phyloP scores from a whole-genome alignment of 2,329 filamentous ascomycete species.

The Ascochyta fabae region DNA sequence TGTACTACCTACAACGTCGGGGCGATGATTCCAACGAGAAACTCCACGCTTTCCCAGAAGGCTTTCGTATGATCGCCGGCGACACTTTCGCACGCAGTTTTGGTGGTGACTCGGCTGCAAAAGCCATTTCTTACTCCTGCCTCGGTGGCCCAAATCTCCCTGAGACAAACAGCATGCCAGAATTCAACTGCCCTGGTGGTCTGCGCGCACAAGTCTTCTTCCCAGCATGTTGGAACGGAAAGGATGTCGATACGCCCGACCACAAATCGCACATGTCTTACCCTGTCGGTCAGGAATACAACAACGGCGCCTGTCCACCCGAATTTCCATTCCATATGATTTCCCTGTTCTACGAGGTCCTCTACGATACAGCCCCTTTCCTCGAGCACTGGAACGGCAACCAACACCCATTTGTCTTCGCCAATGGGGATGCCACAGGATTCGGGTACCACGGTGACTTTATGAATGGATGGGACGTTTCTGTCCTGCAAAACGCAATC shows the following conservation, averaged over 20 bases:
- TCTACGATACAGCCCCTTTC: constrained; percentile 60
- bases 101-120: constrained; percentile 50
- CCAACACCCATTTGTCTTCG: constrained; percentile 62
- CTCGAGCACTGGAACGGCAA: constrained; percentile 54
- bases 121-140: constrained; percentile 65
- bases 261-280: constrained; percentile 69
- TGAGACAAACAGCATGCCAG: constrained; percentile 67
- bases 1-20: constrained; percentile 70
- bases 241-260: constrained; percentile 62
- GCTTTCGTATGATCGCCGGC: constrained; percentile 75
- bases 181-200: constrained; percentile 66
- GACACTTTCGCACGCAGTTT: constrained; percentile 65
- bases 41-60: constrained; percentile 72
- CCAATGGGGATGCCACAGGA: constrained; percentile 73
- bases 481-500: constrained; percentile 70
- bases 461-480: constrained; percentile 71
- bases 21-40: constrained; percentile 64
- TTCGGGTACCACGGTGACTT: constrained; percentile 77
- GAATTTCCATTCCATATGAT: constrained; percentile 62
- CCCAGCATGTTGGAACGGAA: constrained; percentile 75
- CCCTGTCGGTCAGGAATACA: constrained; percentile 54
- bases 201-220: constrained; percentile 73
- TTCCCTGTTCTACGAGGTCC: constrained; percentile 65
- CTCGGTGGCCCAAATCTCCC: constrained; percentile 51
- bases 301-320: constrained; percentile 61